phyloP scores from a whole-genome alignment of 73 alveolate genomes.

The Effrenium voratum region DNA sequence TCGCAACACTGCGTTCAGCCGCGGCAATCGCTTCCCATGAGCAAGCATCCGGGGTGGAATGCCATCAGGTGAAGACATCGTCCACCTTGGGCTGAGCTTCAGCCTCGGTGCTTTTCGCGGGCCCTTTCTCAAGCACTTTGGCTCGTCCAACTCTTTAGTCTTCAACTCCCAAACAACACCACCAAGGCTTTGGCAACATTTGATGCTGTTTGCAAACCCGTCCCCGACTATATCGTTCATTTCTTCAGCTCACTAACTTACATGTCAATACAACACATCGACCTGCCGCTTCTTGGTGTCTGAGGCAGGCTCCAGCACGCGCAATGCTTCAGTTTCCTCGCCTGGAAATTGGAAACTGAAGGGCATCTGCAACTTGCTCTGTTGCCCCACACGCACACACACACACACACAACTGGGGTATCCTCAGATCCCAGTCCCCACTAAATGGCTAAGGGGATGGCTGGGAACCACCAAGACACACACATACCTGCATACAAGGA shows the following conservation, averaged over 20 bases:
- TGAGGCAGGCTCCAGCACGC: not conserved
- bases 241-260: not conserved
- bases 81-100: constrained; percentile 90
- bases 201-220: not conserved
- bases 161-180: not conserved
- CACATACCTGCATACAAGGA: not conserved
- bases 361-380: not conserved
- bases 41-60: too few species aligned
- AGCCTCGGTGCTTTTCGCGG: not conserved
- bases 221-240: not conserved
- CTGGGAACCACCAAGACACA: not conserved
- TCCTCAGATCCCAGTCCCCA: not conserved
- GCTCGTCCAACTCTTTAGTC: not conserved
- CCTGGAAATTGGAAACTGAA: not conserved
- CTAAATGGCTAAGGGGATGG: not conserved
- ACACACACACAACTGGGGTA: not conserved
- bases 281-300: not conserved
- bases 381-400: not conserved
- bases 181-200: not conserved
- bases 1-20: too few species aligned
- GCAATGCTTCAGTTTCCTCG: constrained; percentile 19
- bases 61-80: constrained; percentile 85
- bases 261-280: not conserved
- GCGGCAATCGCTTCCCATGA: too few species aligned
- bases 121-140: not conserved